Percentiles rank a stretch among this genome's conserved stretches.
These are phyloP conservation scores for Quercus gilva DNA, from an alignment of 306 rosid species.

Conservation along the genomic window DNA sequence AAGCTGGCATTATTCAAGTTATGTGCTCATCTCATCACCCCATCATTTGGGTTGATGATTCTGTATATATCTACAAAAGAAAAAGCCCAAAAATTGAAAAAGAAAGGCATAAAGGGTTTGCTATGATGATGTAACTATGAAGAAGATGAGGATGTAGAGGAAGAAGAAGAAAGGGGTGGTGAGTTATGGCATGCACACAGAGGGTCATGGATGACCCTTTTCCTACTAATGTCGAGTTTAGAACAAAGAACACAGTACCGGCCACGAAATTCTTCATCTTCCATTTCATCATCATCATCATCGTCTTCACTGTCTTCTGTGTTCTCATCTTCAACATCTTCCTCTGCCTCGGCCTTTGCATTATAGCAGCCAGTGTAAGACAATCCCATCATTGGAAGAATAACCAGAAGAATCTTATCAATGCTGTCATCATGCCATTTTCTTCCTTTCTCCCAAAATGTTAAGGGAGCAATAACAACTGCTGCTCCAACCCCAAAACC, in stretches of 20 bases:
- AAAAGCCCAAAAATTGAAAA: not conserved
- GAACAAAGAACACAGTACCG: constrained; percentile 69
- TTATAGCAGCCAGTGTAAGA: constrained; percentile 37
- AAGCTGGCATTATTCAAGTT: not conserved
- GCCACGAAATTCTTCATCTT: constrained; percentile 35
- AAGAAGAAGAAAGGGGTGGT: constrained; percentile 41
- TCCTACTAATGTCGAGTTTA: constrained; percentile 47
- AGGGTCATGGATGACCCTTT: constrained; percentile 53
- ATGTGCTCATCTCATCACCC: constrained; percentile 3
- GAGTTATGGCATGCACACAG: constrained; percentile 49
- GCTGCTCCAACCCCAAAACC: constrained; percentile 93
- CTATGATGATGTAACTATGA: constrained; percentile 24
- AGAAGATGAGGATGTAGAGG: constrained; percentile 45
- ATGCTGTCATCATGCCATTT: constrained; percentile 54
- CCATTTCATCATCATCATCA: constrained; percentile 29
- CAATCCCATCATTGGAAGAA: constrained; percentile 57
- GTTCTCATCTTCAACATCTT: constrained; percentile 26
- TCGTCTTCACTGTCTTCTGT: constrained; percentile 10
- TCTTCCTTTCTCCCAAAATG: constrained; percentile 64
- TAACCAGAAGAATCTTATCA: constrained; percentile 46
- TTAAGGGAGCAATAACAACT: constrained; percentile 42
- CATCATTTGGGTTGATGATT: constrained; percentile 10
- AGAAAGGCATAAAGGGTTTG: not conserved
- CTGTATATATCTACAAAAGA: constrained; percentile 18
- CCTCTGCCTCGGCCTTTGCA: constrained; percentile 32